Percentiles rank a stretch among this genome's conserved stretches.
phyloP scores from a whole-genome alignment of 352 stramenopile genomes.

The Chrysophaeum taylorii region DNA sequence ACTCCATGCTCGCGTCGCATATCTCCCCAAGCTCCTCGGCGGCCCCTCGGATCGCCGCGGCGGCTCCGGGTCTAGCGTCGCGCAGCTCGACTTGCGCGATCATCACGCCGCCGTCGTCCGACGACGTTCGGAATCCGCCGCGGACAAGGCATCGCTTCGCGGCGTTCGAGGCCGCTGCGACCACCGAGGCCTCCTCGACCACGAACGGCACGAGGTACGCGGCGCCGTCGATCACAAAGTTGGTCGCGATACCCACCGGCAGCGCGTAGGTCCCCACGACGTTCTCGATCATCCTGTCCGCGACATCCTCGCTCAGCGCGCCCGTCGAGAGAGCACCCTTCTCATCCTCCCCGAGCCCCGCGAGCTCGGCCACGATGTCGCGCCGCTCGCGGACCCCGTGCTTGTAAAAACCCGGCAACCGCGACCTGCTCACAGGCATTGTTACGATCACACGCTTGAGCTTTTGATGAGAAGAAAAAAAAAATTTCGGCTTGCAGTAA shows the following conservation, averaged over 20 bases:
- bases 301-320: slow-evolving; percentile 56
- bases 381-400: slow-evolving; percentile 3
- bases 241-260: slow-evolving; percentile 50
- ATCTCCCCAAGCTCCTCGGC: neutral
- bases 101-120: neutral
- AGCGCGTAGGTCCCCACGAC: slow-evolving; percentile 68
- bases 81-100: slow-evolving; percentile 7
- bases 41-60: neutral
- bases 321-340: slow-evolving; percentile 29
- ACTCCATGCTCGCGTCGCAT: neutral
- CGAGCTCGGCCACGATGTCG: slow-evolving; percentile 1
- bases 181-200: slow-evolving; percentile 66
- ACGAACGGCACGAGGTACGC: slow-evolving; percentile 64
- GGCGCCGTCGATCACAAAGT: slow-evolving; percentile 68
- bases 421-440: neutral
- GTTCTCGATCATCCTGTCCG: slow-evolving; percentile 76
- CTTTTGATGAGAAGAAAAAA: too few species aligned
- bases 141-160: slow-evolving; percentile 40
- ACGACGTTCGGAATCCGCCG: neutral
- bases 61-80: neutral
- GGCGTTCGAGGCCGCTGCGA: slow-evolving; percentile 62
- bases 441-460: too few species aligned
- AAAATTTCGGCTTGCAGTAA: too few species aligned
- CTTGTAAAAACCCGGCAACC: slow-evolving; percentile 9
- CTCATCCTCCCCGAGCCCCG: neutral